These are phyloP conservation scores for Pythium insidiosum DNA, from an alignment of 352 stramenopile species.

Conservation along the genomic window DNA sequence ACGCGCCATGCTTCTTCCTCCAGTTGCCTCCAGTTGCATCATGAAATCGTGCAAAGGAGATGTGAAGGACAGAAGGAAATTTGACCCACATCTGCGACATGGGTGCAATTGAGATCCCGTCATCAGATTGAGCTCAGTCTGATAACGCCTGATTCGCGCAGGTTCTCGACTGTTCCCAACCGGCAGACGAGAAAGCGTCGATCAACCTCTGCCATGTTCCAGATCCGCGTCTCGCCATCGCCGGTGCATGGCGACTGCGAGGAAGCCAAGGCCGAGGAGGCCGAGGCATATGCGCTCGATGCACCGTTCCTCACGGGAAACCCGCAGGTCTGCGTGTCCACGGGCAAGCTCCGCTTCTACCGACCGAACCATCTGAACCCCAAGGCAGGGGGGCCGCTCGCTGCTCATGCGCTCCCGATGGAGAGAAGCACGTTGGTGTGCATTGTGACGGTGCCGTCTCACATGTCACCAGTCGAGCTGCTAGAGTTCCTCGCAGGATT, in stretches of 20 bases:
- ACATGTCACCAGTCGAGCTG: constrained; percentile 82
- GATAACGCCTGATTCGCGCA: no score
- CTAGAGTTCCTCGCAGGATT: constrained; percentile 78
- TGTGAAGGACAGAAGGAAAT: no score
- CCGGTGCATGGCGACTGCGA: constrained; percentile 7
- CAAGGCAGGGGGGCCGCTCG: constrained; percentile 9
- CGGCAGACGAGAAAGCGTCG: no score
- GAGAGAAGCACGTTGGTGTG: constrained; percentile 74
- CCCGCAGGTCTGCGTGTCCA: constrained; percentile 66
- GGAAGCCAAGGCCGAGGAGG: constrained; percentile 25
- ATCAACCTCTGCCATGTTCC: no score
- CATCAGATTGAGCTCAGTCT: no score
- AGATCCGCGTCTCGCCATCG: constrained; percentile 55
- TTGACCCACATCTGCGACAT: no score
- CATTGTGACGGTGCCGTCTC: constrained; percentile 72
- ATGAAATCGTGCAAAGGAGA: no score
- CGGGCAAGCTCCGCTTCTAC: constrained; percentile 78
- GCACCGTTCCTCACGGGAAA: constrained; percentile 70
- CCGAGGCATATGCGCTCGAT: constrained; percentile 9
- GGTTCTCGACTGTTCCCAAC: no score
- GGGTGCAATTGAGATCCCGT: no score
- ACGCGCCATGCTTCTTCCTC: no score
- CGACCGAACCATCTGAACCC: constrained; percentile 54
- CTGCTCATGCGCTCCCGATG: constrained; percentile 23
- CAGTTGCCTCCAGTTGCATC: no score